Percentiles rank a stretch among this genome's conserved stretches.
Evolutionary conservation across 257 asterid species (phyloP).

Genomic region (Henckelia pumila): DNA sequence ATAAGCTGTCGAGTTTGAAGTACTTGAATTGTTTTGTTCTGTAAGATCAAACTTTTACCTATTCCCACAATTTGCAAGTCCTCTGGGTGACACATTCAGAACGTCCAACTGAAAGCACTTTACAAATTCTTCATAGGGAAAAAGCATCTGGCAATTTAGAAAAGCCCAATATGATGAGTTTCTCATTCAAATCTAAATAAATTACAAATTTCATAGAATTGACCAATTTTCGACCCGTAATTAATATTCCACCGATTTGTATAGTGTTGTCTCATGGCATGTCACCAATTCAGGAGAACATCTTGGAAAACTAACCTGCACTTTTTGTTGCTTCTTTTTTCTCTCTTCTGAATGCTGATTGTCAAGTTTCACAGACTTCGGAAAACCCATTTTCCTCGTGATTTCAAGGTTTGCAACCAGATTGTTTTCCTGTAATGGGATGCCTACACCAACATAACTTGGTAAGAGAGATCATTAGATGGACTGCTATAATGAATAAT

Average conservation of each 20-base stretch:
- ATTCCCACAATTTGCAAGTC: constrained; percentile 79
- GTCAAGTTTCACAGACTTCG: constrained; percentile 46
- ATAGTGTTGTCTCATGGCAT: background rate
- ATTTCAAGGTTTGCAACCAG: constrained; percentile 41
- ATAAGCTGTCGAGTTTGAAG: background rate
- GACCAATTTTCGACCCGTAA: background rate
- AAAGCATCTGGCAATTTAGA: constrained; percentile 61
- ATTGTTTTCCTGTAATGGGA: constrained; percentile 44
- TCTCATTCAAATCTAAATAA: constrained; percentile 13
- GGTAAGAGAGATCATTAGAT: constrained; percentile 25
- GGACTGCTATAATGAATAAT: background rate
- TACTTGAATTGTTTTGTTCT: constrained; percentile 1
- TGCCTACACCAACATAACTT: constrained; percentile 42
- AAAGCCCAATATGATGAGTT: constrained; percentile 19
- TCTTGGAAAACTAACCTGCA: constrained; percentile 47
- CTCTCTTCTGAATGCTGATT: constrained; percentile 41
- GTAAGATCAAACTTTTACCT: constrained; percentile 41
- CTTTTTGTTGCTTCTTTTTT: constrained; percentile 43
- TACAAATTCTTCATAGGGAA: constrained; percentile 82
- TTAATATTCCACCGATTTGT: constrained; percentile 1
- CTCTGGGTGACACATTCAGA: constrained; percentile 58
- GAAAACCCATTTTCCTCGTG: constrained; percentile 48
- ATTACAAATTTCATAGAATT: constrained; percentile 12
- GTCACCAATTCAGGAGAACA: constrained; percentile 8
- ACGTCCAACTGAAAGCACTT: constrained; percentile 63